These are phyloP conservation scores for Elasticomyces elasticus DNA, from an alignment of 495 filamentous ascomycete species.

Conservation along the genomic window DNA sequence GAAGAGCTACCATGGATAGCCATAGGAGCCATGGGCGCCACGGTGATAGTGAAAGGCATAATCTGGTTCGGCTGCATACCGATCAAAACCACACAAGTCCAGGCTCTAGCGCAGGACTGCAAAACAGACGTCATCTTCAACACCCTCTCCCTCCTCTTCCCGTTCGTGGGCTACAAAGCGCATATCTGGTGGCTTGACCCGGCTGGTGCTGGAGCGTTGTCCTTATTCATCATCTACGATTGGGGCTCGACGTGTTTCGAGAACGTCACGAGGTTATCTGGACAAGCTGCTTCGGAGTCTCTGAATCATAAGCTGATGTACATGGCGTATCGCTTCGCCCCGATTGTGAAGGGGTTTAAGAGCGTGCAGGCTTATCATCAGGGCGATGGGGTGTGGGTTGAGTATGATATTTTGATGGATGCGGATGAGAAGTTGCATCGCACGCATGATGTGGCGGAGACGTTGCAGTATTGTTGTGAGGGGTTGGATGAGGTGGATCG, in stretches of 20 bases:
- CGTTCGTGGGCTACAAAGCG: conserved; percentile 34
- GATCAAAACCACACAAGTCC: conserved; percentile 43
- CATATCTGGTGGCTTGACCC: conserved; percentile 43
- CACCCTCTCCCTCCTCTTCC: conserved; percentile 41
- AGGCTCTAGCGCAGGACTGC: conserved; percentile 43
- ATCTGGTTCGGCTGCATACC: conserved; percentile 38
- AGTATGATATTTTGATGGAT: conserved; percentile 39
- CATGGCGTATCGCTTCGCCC: conserved; percentile 37
- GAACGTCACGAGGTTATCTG: conserved; percentile 38
- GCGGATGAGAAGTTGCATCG: conserved; percentile 32
- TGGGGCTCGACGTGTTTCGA: conserved; percentile 39
- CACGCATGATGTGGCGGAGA: conserved; percentile 42
- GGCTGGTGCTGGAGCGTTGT: conserved; percentile 37
- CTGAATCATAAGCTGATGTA: conserved; percentile 37
- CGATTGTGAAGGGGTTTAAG: conserved; percentile 40
- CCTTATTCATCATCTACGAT: conserved; percentile 42
- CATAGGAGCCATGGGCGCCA: conserved; percentile 35
- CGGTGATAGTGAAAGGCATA: conserved; percentile 38
- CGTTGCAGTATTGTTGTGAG: conserved; percentile 42
- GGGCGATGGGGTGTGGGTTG: conserved; percentile 42
- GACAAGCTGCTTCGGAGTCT: conserved; percentile 28
- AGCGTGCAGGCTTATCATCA: conserved; percentile 39
- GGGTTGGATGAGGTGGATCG: conserved; percentile 39
- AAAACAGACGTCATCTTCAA: conserved; percentile 45
- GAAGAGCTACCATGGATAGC: conserved; percentile 33